Evolutionary conservation across 192 early-diverging fungal genomes (phyloP).

Genomic region (Coemansia brasiliensis): DNA sequence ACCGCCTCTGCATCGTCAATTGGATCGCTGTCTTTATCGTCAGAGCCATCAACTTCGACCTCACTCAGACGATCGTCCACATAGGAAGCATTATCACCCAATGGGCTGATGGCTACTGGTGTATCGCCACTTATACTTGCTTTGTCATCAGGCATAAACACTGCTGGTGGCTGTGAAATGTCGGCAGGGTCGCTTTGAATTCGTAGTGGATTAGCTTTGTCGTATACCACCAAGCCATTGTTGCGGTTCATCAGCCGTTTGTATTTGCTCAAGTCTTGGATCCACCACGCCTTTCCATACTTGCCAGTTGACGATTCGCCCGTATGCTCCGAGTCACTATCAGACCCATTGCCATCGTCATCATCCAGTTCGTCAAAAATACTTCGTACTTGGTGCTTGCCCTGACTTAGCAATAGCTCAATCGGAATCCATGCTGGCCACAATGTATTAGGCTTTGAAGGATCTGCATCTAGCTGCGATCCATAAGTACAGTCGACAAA

Average conservation of each 20-base stretch:
- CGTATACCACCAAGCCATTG: constrained; percentile 51
- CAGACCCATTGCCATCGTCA: neutral
- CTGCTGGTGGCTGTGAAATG: neutral
- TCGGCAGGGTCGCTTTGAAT: constrained; percentile 46
- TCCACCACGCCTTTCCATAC: constrained; percentile 45
- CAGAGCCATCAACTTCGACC: neutral
- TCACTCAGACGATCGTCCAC: neutral
- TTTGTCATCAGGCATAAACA: no score
- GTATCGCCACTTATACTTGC: neutral
- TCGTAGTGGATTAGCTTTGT: constrained; percentile 55
- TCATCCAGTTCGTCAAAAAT: constrained; percentile 46
- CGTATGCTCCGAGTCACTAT: constrained; percentile 1
- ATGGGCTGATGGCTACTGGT: neutral
- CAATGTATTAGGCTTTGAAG: constrained; percentile 29
- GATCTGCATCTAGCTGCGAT: constrained; percentile 20
- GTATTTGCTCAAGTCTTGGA: constrained; percentile 49
- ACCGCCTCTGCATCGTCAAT: constrained; percentile 24
- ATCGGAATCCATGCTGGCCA: constrained; percentile 61
- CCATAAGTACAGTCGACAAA: constrained; percentile 57
- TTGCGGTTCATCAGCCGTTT: constrained; percentile 55
- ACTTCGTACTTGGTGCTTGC: constrained; percentile 27
- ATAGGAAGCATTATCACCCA: no score
- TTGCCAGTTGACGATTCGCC: neutral
- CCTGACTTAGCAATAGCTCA: constrained; percentile 53
- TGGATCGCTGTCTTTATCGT: constrained; percentile 13